Conservation (phyloP, 1,284 basidiomycete genomes). For the Ganoderma resinaceum region DNA sequence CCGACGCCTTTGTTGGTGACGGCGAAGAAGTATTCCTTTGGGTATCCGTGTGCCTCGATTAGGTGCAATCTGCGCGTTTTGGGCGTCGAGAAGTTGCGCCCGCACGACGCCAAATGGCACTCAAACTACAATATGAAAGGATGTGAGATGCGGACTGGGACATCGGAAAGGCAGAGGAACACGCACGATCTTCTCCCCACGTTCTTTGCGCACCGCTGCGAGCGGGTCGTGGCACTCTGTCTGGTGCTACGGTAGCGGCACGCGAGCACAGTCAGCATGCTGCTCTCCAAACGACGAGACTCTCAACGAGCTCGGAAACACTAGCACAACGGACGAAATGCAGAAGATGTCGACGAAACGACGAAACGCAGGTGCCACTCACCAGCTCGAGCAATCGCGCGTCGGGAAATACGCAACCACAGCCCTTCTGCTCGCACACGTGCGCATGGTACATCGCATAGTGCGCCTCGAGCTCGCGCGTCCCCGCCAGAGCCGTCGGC, state of each 20-base stretch:
- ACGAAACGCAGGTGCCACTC: slow-evolving; percentile 47
- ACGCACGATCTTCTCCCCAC: slow-evolving; percentile 90
- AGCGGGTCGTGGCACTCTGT: slow-evolving; percentile 90
- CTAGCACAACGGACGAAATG: too few species aligned
- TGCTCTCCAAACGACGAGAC: too few species aligned
- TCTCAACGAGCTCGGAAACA: neutral
- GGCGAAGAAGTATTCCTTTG: slow-evolving; percentile 87
- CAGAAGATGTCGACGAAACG: neutral
- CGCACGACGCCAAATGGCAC: slow-evolving; percentile 77
- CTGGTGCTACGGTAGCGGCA: slow-evolving; percentile 64
- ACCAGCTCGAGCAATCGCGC: slow-evolving; percentile 79
- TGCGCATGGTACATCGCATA: slow-evolving; percentile 85
- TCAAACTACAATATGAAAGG: slow-evolving; percentile 68
- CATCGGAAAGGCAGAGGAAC: slow-evolving; percentile 8
- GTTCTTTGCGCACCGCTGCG: slow-evolving; percentile 72
- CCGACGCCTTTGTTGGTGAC: slow-evolving; percentile 90
- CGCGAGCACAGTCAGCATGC: neutral
- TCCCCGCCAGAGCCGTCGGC: slow-evolving; percentile 66
- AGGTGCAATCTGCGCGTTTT: slow-evolving; percentile 84
- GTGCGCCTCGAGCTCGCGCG: slow-evolving; percentile 78
- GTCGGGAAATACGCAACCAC: slow-evolving; percentile 88
- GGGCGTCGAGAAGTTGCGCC: slow-evolving; percentile 72
- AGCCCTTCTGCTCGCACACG: slow-evolving; percentile 74
- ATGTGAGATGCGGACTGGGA: neutral
- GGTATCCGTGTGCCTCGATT: slow-evolving; percentile 82